Conservation (phyloP, 768 basidiomycete species). For the Suillus bovinus region DNA sequence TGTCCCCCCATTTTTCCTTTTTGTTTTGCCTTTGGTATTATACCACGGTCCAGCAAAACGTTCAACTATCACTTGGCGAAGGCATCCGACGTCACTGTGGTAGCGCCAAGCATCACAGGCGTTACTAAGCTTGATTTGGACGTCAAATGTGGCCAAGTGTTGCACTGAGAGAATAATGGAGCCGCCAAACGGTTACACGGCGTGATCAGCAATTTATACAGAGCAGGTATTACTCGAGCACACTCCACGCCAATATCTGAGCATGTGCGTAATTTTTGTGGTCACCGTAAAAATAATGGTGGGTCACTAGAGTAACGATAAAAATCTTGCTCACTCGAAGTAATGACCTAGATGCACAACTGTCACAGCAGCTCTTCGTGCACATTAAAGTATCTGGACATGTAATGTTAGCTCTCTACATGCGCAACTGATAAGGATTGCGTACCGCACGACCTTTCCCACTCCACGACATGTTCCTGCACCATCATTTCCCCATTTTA, state of each 20-base stretch:
- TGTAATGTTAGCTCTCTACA: background rate
- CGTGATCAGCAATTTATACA: background rate
- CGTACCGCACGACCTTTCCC: constrained; percentile 71
- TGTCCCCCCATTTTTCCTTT: background rate
- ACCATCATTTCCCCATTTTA: constrained; percentile 69
- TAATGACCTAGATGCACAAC: background rate
- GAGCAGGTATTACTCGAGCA: background rate
- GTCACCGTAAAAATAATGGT: background rate
- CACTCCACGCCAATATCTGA: background rate
- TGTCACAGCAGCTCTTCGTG: constrained; percentile 47
- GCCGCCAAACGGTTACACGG: background rate
- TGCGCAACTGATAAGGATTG: constrained; percentile 9
- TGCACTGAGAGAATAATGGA: background rate
- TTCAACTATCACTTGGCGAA: background rate
- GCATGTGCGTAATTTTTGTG: background rate
- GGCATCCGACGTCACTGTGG: background rate
- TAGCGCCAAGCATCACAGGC: background rate
- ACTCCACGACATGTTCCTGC: constrained; percentile 59
- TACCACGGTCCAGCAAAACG: background rate
- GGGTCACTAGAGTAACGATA: background rate
- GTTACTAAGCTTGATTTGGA: background rate
- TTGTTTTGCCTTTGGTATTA: background rate
- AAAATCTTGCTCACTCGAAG: background rate
- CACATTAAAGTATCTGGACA: constrained; percentile 49
- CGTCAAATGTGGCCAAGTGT: background rate